Evolutionary conservation across 2,329 filamentous ascomycete genomes (phyloP), one percentile per base, ranked within the genome.

Genomic region (Emmonsia crescens): DNA sequence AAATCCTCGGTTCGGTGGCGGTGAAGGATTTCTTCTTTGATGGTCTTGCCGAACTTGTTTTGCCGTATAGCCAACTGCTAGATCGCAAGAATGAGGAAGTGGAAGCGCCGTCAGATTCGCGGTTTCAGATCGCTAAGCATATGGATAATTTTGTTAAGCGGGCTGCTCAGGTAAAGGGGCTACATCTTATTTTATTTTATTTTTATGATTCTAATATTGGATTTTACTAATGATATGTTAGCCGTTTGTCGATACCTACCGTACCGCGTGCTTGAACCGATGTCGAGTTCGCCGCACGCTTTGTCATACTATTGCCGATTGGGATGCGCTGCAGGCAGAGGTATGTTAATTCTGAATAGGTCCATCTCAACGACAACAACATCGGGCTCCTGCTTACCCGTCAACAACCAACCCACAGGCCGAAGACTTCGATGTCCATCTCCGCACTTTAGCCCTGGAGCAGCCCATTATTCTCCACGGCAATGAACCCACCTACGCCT

Each of bases 221-320:
- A 27, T 56, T 57, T 58, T 60, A n/a, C 62, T 69, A 61, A 71
- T 46, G n/a, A 46, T 81, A 5, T 8, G 0, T 21, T 79, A 90
- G 73, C 85, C 88, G 0, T 96, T 91, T 69, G 78, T 96, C 21
- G 92, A 96, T 66, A 82, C 95, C 19, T 87, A 94, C 68, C 85
- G 91, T 56, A 88, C 89, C 8, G 80, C 94, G 21, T 96, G 91
- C 68, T 89, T 97, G 71, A 99, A 97, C 70, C 82, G 91, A 59
- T 95, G 91, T 71, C 87, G 94, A 1, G 85, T 96, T 49, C 85
- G 94, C n/a, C 85, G 94, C 42, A 91, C 88, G n/a, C 81, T 99
- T 9, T 91, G 87, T 64, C 93, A 97, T 71, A 84, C 87, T 16
- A 85, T 96, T 42, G 78, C 85, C 2, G 88, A 93, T 63, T 95